A percentile compares a stretch with the other conserved stretches of the same genome.
phyloP scores from a whole-genome alignment of 176 grass and related monocot species.

The maize (Zea mays) region DNA sequence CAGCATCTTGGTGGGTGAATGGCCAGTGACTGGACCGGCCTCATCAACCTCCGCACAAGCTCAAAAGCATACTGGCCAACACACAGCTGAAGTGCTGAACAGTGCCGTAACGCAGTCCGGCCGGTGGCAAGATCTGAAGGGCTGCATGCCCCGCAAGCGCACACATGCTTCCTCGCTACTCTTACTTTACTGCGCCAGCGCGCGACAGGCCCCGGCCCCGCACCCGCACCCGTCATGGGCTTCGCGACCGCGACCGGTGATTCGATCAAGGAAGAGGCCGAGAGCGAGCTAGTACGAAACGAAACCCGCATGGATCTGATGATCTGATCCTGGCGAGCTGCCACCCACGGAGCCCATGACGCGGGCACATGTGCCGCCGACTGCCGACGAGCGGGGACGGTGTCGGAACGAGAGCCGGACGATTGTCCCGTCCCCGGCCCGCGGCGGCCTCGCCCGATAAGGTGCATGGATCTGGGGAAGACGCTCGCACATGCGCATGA shows the following conservation, averaged over 20 bases:
- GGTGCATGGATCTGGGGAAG: slow-evolving; percentile 31
- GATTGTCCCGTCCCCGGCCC: background rate
- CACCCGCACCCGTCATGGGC: background rate
- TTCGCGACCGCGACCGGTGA: slow-evolving; percentile 3
- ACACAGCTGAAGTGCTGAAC: background rate
- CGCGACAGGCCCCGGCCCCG: background rate
- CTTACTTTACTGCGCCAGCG: background rate
- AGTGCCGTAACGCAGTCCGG: background rate
- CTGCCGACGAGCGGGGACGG: background rate
- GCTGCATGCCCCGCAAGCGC: background rate
- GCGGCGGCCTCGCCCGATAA: background rate
- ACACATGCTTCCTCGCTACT: background rate
- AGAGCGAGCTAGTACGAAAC: background rate
- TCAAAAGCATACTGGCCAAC: background rate
- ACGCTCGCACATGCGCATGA: slow-evolving; percentile 16
- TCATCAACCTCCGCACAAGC: background rate
- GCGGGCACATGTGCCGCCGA: background rate
- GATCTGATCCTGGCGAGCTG: background rate
- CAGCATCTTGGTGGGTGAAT: slow-evolving; percentile 3
- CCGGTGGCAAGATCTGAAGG: background rate
- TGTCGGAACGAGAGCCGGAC: background rate
- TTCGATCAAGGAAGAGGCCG: background rate
- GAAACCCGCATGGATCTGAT: background rate
- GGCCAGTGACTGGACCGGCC: background rate
- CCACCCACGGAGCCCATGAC: slow-evolving; percentile 2